Evolutionary conservation across 139 green algal genomes (phyloP), one percentile per base, ranked within the genome.

Genomic region (Closterium sp.): DNA sequence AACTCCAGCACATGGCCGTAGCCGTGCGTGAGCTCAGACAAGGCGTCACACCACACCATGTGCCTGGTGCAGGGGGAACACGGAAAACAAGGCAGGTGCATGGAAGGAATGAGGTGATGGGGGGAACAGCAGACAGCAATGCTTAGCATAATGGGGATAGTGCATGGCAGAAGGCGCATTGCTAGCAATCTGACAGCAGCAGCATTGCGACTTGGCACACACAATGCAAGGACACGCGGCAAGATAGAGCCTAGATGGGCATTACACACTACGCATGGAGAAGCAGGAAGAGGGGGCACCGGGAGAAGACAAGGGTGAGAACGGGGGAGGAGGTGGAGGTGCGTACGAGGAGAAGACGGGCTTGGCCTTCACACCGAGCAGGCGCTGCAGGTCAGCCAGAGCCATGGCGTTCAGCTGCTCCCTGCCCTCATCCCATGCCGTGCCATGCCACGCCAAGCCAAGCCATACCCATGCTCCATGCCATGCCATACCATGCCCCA

Each of bases 381-480:
- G 91, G 30, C 87, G 64, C 31, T 93, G 55, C 28, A 93, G 31
- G 33, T 93, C 91, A 0, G 84, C n/a, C 19, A 93, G 81, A 33
- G 88, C 91, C 19, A 93, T 66, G 23, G 21, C 34, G 64, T 93
- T 33, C 33, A 93, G 91, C 87, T 93, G 33, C 32, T 91, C 91
- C 55, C 90, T 92, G 90, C 55, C 55, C 23, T 76, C 19, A 10
- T 66, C 9, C 38, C 38, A 66, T 66, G 38, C 38, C 38, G 4
- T 66, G 38, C 12, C 19, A 10, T 66, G 38, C 38, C 38, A 66
- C 19, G 38, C 38, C 38, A 12, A 23, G 38, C 12, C 19, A 10
- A 23, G 38, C 38, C 38, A 66, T 66, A 19, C 55, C 55, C 23
- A 76, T 76, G 55, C 25, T 16, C 55, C 55, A 28, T 28, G n/a